A percentile compares a stretch with the other conserved stretches of the same genome.
These are phyloP conservation scores for Cladorrhinum sp. DNA, from an alignment of 2,329 filamentous ascomycete species.

Conservation along the genomic window DNA sequence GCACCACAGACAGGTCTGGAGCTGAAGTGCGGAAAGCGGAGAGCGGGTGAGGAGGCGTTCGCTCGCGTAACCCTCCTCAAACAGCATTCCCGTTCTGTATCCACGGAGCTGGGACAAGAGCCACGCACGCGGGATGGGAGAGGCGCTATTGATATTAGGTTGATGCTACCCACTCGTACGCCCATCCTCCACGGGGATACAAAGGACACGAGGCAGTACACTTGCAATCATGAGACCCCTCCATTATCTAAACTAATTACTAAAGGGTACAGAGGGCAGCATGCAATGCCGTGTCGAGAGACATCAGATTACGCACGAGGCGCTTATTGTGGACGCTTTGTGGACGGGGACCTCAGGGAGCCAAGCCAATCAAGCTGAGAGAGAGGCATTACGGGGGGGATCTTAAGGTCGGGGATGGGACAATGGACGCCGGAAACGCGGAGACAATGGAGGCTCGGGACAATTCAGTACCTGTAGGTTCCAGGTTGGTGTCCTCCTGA, in stretches of 20 bases:
- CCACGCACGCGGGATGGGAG: background rate
- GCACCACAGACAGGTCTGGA: background rate
- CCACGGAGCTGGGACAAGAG: slow-evolving; percentile 10
- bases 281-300: background rate
- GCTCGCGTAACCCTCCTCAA: slow-evolving; percentile 4
- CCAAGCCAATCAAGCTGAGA: background rate
- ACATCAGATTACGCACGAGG: background rate
- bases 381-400: background rate
- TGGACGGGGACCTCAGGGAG: background rate
- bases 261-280: slow-evolving; percentile 1
- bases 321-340: background rate
- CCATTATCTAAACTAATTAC: slow-evolving; percentile 7
- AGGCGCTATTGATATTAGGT: background rate
- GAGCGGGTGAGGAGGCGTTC: background rate
- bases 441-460: background rate
- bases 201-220: slow-evolving; percentile 1
- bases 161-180: background rate
- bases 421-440: background rate
- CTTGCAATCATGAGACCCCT: slow-evolving; percentile 2
- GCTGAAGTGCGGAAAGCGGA: background rate
- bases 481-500: background rate
- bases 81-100: slow-evolving; percentile 1
- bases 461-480: background rate
- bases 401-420: background rate
- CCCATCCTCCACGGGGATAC: background rate